Percentiles rank a stretch among this genome's conserved stretches.
Conservation (phyloP, 768 basidiomycete species). For the Steccherinum ochraceum region DNA sequence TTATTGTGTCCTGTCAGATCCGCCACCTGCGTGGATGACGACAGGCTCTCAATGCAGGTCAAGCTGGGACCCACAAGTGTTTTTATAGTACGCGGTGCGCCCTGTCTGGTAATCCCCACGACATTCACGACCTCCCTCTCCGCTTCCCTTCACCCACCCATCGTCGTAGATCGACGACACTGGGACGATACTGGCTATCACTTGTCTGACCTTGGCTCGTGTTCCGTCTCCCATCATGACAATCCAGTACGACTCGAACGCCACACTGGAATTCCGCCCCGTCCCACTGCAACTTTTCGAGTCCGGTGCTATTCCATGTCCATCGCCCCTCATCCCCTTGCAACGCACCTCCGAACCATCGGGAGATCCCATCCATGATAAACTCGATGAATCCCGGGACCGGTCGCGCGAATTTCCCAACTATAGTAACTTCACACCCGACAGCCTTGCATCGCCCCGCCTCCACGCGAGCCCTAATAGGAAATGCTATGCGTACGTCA, state of each 20-base stretch:
- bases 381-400: background rate
- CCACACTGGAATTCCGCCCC: background rate
- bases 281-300: background rate
- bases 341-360: background rate
- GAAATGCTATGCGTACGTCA: background rate
- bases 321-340: background rate
- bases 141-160: background rate
- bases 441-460: background rate
- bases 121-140: background rate
- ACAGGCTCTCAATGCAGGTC: too few species aligned
- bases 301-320: background rate
- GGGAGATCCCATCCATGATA: background rate
- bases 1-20: too few species aligned
- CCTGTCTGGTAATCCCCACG: background rate
- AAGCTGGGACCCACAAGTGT: background rate
- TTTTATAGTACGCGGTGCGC: background rate
- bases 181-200: background rate
- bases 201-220: too few species aligned
- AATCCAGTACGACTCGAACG: background rate
- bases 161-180: background rate
- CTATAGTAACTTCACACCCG: background rate
- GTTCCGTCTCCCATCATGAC: background rate
- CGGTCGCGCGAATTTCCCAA: background rate
- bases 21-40: too few species aligned
- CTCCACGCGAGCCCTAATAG: background rate